These are phyloP conservation scores for Cynara cardunculus DNA, from an alignment of 129 eudicot species.

Conservation along the genomic window DNA sequence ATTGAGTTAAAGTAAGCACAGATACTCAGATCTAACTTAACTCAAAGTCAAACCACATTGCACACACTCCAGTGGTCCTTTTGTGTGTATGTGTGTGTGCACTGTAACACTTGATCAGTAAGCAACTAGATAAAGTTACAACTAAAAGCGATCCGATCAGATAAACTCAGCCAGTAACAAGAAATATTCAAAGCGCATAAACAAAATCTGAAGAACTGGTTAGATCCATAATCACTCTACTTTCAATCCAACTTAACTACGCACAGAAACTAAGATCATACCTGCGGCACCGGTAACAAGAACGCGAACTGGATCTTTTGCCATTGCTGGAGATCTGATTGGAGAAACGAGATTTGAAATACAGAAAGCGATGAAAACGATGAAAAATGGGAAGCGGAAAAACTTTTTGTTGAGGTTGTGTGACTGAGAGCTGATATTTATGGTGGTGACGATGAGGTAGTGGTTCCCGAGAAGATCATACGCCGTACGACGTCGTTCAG, in stretches of 20 bases:
- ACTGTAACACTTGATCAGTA: not conserved
- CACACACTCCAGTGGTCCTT: slow-evolving; percentile 4
- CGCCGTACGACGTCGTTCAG: slow-evolving; percentile 18
- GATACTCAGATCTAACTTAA: slow-evolving; percentile 18
- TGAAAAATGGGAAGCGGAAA: slow-evolving; percentile 7
- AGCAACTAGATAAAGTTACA: slow-evolving; percentile 3
- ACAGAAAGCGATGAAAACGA: slow-evolving; percentile 20
- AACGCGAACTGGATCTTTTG: slow-evolving; percentile 79
- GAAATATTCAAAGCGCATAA: not conserved
- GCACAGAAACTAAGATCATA: slow-evolving; percentile 11
- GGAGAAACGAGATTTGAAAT: not conserved
- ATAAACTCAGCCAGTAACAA: not conserved
- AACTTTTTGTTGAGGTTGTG: not conserved
- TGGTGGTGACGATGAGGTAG: slow-evolving; percentile 19
- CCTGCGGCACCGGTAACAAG: slow-evolving; percentile 98
- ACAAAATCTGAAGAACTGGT: not conserved
- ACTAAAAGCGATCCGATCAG: slow-evolving; percentile 5
- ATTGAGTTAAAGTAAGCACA: not conserved
- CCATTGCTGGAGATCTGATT: slow-evolving; percentile 44
- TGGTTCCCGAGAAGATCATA: not conserved
- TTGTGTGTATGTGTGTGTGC: not conserved
- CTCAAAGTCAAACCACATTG: not conserved
- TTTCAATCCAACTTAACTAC: not conserved
- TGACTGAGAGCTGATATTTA: slow-evolving; percentile 18
- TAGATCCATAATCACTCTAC: slow-evolving; percentile 13